Evolutionary conservation across 495 filamentous ascomycete species (phyloP).

Genomic region (Penicillium simplicissimum): DNA sequence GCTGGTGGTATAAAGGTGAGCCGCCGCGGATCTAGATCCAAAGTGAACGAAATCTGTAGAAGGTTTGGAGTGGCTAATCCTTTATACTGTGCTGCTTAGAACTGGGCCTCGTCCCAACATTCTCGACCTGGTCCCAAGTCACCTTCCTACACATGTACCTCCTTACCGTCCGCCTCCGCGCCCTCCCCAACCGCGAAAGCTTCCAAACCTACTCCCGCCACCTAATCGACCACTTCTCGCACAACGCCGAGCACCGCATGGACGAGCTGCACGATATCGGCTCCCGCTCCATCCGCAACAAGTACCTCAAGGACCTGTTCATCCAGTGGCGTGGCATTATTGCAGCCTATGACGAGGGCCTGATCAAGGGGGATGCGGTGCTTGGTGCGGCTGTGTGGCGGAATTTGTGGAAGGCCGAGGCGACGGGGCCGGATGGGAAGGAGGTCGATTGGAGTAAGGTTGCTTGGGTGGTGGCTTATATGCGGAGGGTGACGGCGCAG

Average conservation of each 20-base stretch:
- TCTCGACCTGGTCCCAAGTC: conserved; percentile 93
- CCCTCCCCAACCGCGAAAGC: conserved; percentile 61
- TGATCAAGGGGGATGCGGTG: conserved; percentile 80
- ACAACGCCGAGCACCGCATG: conserved; percentile 88
- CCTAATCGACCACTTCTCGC: conserved; percentile 90
- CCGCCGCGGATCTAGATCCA: neutral
- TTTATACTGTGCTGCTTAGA: conserved; percentile 26
- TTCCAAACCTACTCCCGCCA: conserved; percentile 68
- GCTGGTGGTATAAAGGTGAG: conserved; percentile 81
- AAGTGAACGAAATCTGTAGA: neutral
- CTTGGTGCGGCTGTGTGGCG: conserved; percentile 89
- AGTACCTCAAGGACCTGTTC: conserved; percentile 89
- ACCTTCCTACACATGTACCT: conserved; percentile 96
- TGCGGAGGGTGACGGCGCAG: conserved; percentile 64
- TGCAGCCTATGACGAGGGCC: conserved; percentile 83
- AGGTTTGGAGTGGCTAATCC: too few relatives aligned
- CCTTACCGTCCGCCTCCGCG: conserved; percentile 80
- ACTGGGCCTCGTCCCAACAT: conserved; percentile 73
- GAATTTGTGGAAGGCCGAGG: conserved; percentile 78
- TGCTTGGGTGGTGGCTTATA: conserved; percentile 75
- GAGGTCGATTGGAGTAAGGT: conserved; percentile 71
- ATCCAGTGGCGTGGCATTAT: conserved; percentile 86
- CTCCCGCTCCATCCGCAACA: conserved; percentile 66
- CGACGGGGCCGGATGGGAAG: conserved; percentile 36
- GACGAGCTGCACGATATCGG: conserved; percentile 66